Percentiles rank a stretch among this genome's conserved stretches.
These are phyloP conservation scores for Penicillium roqueforti DNA, from an alignment of 495 filamentous ascomycete species.

Conservation along the genomic window DNA sequence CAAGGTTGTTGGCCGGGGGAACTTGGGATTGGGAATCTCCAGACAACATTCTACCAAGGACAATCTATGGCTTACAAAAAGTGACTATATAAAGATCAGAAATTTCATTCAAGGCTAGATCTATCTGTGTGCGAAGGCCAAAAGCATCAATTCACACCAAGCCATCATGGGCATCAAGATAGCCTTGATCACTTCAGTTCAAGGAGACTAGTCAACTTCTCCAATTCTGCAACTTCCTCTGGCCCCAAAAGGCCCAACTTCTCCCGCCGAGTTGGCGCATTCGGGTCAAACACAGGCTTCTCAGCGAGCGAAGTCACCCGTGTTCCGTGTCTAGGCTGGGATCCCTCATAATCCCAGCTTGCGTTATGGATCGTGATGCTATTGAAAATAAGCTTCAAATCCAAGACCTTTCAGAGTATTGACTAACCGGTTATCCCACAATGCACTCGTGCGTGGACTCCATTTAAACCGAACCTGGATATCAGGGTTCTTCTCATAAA, in stretches of 20 bases:
- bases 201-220: neutral
- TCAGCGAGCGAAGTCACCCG: conserved; percentile 65
- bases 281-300: conserved; percentile 58
- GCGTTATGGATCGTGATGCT: conserved; percentile 67
- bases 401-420: conserved; percentile 43
- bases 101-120: neutral
- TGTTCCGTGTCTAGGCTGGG: conserved; percentile 57
- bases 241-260: conserved; percentile 46
- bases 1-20: no score
- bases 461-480: conserved; percentile 66
- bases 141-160: neutral
- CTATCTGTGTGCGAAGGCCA: neutral
- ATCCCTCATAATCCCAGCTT: conserved; percentile 63
- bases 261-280: conserved; percentile 56
- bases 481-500: conserved; percentile 62
- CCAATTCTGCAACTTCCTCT: neutral
- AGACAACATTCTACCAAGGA: no score
- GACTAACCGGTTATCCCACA: conserved; percentile 62
- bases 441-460: conserved; percentile 55
- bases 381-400: conserved; percentile 53
- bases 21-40: no score
- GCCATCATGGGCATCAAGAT: neutral
- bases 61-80: neutral
- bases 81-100: neutral
- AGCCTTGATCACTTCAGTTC: neutral